Evolutionary conservation across 2,329 filamentous ascomycete genomes (phyloP).

Genomic region (Aschersonia sp.): DNA sequence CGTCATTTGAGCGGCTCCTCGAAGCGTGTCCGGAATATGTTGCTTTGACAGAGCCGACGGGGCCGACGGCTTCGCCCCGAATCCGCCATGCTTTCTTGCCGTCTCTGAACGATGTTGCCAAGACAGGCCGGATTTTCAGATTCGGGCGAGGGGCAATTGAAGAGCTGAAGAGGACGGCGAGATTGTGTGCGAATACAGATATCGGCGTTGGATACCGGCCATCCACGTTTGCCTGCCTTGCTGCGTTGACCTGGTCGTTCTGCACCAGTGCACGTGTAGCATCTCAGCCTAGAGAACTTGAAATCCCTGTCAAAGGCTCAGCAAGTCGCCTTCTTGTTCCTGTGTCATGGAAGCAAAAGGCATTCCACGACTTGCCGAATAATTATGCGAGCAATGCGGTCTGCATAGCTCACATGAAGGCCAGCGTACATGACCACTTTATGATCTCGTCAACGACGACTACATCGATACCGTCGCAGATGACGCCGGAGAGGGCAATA

Average conservation of each 20-base stretch:
- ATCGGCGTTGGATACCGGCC: background rate
- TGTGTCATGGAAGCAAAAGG: conserved; percentile 25
- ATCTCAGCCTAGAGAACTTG: background rate
- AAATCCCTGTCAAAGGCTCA: background rate
- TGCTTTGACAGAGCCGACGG: conserved; percentile 15
- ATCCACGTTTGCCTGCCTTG: conserved; percentile 24
- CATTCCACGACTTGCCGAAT: conserved; percentile 14
- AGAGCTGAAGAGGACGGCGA: conserved; percentile 14
- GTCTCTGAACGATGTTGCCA: conserved; percentile 11
- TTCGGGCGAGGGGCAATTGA: conserved; percentile 19
- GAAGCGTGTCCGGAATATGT: conserved; percentile 23
- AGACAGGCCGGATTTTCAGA: conserved; percentile 26
- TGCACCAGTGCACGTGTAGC: conserved; percentile 18
- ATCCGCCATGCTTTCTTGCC: conserved; percentile 14
- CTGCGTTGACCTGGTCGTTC: conserved; percentile 25
- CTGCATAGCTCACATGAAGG: conserved; percentile 19
- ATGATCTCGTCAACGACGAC: conserved; percentile 6
- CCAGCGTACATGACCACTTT: conserved; percentile 10
- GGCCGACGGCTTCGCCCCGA: conserved; percentile 16
- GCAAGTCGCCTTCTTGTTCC: conserved; percentile 21
- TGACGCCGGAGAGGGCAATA: background rate
- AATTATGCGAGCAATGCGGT: conserved; percentile 27
- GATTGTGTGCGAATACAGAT: background rate
- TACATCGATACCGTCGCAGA: background rate
- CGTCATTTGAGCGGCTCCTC: conserved; percentile 12